Conservation (phyloP, 768 basidiomycete genomes). For the Mycena latifolia region DNA sequence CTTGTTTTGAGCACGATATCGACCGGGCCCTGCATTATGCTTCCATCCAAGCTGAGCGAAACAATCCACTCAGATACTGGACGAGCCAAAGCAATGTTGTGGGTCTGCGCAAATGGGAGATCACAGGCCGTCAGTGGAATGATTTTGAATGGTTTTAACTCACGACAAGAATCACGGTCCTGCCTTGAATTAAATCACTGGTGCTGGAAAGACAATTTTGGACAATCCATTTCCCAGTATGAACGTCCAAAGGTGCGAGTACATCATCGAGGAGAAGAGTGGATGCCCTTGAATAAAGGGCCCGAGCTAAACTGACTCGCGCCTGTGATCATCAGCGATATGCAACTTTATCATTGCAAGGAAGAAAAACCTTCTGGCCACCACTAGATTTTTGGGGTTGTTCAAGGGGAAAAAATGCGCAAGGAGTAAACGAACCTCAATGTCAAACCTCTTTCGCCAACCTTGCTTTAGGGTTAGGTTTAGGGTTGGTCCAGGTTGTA, state of each 20-base stretch:
- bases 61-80: constrained; percentile 59
- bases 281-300: constrained; percentile 66
- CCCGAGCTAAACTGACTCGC: constrained; percentile 65
- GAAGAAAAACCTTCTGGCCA: constrained; percentile 53
- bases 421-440: constrained; percentile 45
- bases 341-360: too few species aligned
- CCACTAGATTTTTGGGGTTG: constrained; percentile 44
- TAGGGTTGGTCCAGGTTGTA: constrained; percentile 24
- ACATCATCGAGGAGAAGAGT: constrained; percentile 72
- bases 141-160: background rate
- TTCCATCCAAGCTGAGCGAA: constrained; percentile 55
- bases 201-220: constrained; percentile 60
- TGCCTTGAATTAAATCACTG: constrained; percentile 52
- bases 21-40: constrained; percentile 54
- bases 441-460: constrained; percentile 65
- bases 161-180: constrained; percentile 60
- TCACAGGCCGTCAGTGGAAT: background rate
- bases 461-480: background rate
- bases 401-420: background rate
- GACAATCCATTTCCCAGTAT: constrained; percentile 64
- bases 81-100: constrained; percentile 55
- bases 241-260: constrained; percentile 63
- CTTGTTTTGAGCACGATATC: constrained; percentile 45
- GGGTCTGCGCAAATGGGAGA: constrained; percentile 48
- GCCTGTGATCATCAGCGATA: constrained; percentile 37